Evolutionary conservation across 331 rosid genomes (phyloP).

Genomic region (Stylosanthes scabra): DNA sequence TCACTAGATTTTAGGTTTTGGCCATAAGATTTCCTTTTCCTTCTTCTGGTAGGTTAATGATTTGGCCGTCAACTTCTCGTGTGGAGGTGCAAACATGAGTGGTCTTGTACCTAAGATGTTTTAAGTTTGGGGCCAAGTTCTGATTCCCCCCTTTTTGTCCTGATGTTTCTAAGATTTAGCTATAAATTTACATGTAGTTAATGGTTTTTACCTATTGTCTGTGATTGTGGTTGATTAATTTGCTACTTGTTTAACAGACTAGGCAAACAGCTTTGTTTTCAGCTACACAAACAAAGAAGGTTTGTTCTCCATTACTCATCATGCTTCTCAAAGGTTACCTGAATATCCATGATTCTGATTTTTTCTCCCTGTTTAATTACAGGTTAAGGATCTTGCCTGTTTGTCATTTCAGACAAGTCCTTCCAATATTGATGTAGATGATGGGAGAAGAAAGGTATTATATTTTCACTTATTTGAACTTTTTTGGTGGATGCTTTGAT

Average conservation of each 20-base stretch:
- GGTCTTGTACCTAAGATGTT: conserved; percentile 17
- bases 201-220: background rate
- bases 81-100: conserved; percentile 5
- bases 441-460: conserved; percentile 79
- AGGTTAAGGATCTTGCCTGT: conserved; percentile 97
- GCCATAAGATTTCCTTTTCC: background rate
- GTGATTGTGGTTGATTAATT: conserved; percentile 31
- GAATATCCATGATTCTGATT: background rate
- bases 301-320: conserved; percentile 38
- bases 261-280: conserved; percentile 98
- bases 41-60: conserved; percentile 13
- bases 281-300: conserved; percentile 96
- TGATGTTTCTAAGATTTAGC: conserved; percentile 7
- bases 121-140: conserved; percentile 24
- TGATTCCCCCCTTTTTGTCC: background rate
- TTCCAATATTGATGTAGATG: conserved; percentile 81
- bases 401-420: conserved; percentile 80
- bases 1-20: background rate
- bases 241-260: conserved; percentile 60
- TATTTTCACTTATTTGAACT: background rate
- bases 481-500: background rate
- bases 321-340: conserved; percentile 23
- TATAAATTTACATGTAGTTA: conserved; percentile 12
- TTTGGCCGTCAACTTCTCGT: conserved; percentile 1
- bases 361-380: conserved; percentile 24